These are phyloP conservation scores for Claviceps maximensis DNA, from an alignment of 2,329 filamentous ascomycete genomes.

Conservation along the genomic window DNA sequence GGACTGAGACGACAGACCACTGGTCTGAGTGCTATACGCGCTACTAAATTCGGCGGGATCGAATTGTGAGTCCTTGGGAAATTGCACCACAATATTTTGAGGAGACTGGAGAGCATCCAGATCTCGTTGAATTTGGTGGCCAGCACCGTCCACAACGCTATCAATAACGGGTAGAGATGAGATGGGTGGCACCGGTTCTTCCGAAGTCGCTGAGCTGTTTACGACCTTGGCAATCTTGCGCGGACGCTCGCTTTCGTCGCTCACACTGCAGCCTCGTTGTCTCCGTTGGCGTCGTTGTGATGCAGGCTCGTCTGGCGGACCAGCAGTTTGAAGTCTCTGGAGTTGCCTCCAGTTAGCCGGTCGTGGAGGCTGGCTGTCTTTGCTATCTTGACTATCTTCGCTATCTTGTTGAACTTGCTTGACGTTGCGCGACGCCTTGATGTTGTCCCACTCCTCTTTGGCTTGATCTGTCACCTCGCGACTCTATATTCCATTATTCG, in stretches of 20 bases:
- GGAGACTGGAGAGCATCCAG: neutral
- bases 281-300: neutral
- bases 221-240: constrained; percentile 12
- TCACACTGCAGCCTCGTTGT: constrained; percentile 3
- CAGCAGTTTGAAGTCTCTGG: constrained; percentile 1
- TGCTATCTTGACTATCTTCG: constrained; percentile 6
- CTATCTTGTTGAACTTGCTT: neutral
- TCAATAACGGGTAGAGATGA: constrained; percentile 15
- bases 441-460: constrained; percentile 20
- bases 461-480: constrained; percentile 19
- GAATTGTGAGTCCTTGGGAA: constrained; percentile 18
- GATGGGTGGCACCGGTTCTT: constrained; percentile 19
- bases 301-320: neutral
- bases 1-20: constrained; percentile 17
- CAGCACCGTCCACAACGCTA: constrained; percentile 4
- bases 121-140: neutral
- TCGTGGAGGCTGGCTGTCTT: constrained; percentile 15
- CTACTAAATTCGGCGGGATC: constrained; percentile 24
- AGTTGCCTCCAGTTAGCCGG: constrained; percentile 16
- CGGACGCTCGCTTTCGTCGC: constrained; percentile 9
- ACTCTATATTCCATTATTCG: constrained; percentile 9
- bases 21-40: constrained; percentile 17
- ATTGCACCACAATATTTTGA: constrained; percentile 16
- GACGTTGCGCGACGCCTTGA: constrained; percentile 10
- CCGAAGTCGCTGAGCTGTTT: constrained; percentile 13